These are phyloP conservation scores for Leptodermis oblonga DNA, from an alignment of 257 asterid genomes.

Conservation along the genomic window DNA sequence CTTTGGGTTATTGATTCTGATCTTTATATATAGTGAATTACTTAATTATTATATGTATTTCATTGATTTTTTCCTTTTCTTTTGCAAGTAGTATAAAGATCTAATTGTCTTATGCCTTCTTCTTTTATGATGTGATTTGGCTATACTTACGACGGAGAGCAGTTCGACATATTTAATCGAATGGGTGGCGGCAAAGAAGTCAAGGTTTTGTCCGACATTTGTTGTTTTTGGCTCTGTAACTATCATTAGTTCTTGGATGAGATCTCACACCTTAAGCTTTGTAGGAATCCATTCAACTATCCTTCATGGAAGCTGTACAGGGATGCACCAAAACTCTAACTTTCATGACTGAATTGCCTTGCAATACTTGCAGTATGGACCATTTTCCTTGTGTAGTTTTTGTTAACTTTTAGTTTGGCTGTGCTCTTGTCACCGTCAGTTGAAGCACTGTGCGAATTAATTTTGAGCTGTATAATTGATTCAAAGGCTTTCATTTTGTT, in stretches of 20 bases:
- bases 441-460: not conserved
- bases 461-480: not conserved
- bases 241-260: not conserved
- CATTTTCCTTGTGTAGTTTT: not conserved
- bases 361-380: slow-evolving; percentile 73
- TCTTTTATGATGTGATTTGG: slow-evolving; percentile 16
- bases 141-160: slow-evolving; percentile 25
- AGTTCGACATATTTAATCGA: slow-evolving; percentile 57
- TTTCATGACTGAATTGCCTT: slow-evolving; percentile 59
- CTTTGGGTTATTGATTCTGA: not conserved
- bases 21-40: not conserved
- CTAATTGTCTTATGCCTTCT: slow-evolving; percentile 17
- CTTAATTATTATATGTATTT: not conserved
- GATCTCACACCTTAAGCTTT: slow-evolving; percentile 20
- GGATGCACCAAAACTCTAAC: slow-evolving; percentile 80
- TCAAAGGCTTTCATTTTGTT: not conserved
- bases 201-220: slow-evolving; percentile 45
- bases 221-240: not conserved
- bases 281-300: slow-evolving; percentile 64
- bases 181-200: slow-evolving; percentile 88
- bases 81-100: slow-evolving; percentile 14
- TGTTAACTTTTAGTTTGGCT: not conserved
- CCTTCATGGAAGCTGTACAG: slow-evolving; percentile 98
- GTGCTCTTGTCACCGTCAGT: not conserved
- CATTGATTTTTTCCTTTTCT: slow-evolving; percentile 4